Evolutionary conservation across 345 rosid genomes (phyloP).

Genomic region (Dipteronia dyeriana): DNA sequence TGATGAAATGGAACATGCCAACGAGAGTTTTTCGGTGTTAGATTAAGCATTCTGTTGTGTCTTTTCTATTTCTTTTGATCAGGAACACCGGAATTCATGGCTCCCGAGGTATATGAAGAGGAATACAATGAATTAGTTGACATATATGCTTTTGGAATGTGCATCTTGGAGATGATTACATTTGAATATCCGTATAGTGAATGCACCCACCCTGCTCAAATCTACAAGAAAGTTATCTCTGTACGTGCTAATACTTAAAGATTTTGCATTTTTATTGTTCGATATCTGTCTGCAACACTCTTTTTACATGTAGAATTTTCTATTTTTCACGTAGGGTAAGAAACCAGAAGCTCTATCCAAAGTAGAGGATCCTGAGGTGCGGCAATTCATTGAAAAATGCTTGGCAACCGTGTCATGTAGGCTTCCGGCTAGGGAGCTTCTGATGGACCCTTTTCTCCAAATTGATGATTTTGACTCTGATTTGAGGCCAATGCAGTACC

Average conservation of each 20-base stretch:
- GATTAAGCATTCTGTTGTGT: background rate
- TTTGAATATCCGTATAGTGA: slow-evolving; percentile 97
- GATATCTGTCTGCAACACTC: slow-evolving; percentile 2
- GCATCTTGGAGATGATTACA: slow-evolving; percentile 93
- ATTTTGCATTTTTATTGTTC: slow-evolving; percentile 1
- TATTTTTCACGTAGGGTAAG: slow-evolving; percentile 58
- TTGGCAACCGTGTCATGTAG: slow-evolving; percentile 78
- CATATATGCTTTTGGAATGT: slow-evolving; percentile 97
- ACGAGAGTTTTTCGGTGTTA: background rate
- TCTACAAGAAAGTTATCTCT: slow-evolving; percentile 95
- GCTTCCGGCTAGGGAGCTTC: slow-evolving; percentile 82
- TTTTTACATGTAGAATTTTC: slow-evolving; percentile 8
- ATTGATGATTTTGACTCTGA: slow-evolving; percentile 47
- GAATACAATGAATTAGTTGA: slow-evolving; percentile 96
- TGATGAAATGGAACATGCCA: background rate
- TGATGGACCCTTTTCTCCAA: slow-evolving; percentile 78
- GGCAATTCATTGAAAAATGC: slow-evolving; percentile 88
- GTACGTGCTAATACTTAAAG: slow-evolving; percentile 40
- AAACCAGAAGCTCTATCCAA: slow-evolving; percentile 82
- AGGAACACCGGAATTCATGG: slow-evolving; percentile 99
- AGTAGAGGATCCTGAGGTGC: slow-evolving; percentile 80
- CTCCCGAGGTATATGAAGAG: slow-evolving; percentile 97
- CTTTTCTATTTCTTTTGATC: slow-evolving; percentile 17
- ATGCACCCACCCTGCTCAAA: slow-evolving; percentile 95
- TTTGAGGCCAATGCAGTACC: slow-evolving; percentile 41